Evolutionary conservation across 2,329 filamentous ascomycete species (phyloP).

Genomic region (Aplosporella prunicola): DNA sequence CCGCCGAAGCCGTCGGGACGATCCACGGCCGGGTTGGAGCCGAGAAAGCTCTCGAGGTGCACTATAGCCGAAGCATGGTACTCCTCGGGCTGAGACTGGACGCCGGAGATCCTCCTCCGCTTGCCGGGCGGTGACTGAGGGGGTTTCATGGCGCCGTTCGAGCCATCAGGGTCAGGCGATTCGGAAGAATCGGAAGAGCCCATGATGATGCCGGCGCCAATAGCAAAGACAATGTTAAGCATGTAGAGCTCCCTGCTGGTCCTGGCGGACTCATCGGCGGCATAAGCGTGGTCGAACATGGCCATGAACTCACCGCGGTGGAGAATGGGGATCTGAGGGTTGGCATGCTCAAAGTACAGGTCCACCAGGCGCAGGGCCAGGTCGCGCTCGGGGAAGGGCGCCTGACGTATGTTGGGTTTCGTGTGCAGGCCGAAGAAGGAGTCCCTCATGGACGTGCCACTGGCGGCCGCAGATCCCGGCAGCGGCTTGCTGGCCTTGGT

Average conservation of each 20-base stretch:
- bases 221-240: conserved; percentile 94
- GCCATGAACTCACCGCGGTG: conserved; percentile 85
- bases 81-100: conserved; percentile 75
- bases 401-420: conserved; percentile 76
- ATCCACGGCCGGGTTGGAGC: conserved; percentile 51
- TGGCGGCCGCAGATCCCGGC: conserved; percentile 40
- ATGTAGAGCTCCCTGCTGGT: conserved; percentile 81
- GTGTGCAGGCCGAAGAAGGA: conserved; percentile 96
- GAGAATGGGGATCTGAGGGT: conserved; percentile 88
- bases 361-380: conserved; percentile 64
- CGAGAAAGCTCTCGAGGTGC: conserved; percentile 77
- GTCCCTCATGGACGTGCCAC: conserved; percentile 78
- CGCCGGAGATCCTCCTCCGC: conserved; percentile 35
- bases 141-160: conserved; percentile 16
- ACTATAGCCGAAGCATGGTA: conserved; percentile 93
- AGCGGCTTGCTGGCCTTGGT: conserved; percentile 49
- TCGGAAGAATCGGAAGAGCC: conserved; percentile 36
- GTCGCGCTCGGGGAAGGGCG: conserved; percentile 69
- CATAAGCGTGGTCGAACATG: conserved; percentile 75
- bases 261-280: conserved; percentile 53
- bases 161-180: conserved; percentile 13
- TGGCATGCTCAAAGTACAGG: conserved; percentile 92
- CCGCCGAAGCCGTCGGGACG: conserved; percentile 59
- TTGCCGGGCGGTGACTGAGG: conserved; percentile 26
- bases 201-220: conserved; percentile 87